Conservation (phyloP, 345 rosid genomes). For the Bruguiera gymnorhiza region DNA sequence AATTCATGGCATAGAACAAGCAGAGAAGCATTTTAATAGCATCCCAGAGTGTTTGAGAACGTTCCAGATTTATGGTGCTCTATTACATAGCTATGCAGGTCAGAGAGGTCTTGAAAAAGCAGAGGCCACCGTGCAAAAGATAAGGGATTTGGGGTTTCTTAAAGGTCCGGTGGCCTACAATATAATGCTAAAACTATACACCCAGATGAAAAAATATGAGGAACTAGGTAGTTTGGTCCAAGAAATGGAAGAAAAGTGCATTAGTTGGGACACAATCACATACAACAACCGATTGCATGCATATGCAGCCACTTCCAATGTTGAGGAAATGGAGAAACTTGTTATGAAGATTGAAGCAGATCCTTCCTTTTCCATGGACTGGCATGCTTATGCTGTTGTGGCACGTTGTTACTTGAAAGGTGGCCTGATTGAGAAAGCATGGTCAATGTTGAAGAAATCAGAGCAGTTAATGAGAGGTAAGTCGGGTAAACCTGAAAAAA, state of each 20-base stretch:
- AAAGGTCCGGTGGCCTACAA: constrained; percentile 37
- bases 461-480: constrained; percentile 26
- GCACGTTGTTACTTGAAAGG: constrained; percentile 46
- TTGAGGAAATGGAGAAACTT: constrained; percentile 52
- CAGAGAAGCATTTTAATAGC: constrained; percentile 39
- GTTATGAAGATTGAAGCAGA: constrained; percentile 42
- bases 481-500: background rate
- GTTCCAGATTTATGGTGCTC: constrained; percentile 41
- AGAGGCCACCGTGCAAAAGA: constrained; percentile 34
- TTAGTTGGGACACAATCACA: constrained; percentile 33
- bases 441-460: constrained; percentile 38
- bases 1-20: constrained; percentile 39
- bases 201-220: constrained; percentile 23
- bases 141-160: constrained; percentile 34
- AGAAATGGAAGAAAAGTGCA: constrained; percentile 51
- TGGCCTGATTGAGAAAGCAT: constrained; percentile 36
- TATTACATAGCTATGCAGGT: constrained; percentile 42
- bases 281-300: constrained; percentile 33
- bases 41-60: constrained; percentile 24
- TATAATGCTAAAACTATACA: constrained; percentile 48
- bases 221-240: constrained; percentile 36
- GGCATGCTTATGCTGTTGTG: constrained; percentile 36
- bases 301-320: constrained; percentile 23
- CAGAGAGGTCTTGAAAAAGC: constrained; percentile 34
- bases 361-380: constrained; percentile 27